Evolutionary conservation across 768 basidiomycete genomes (phyloP), one percentile per base, ranked within the genome.

Genomic region (Steccherinum ochraceum): DNA sequence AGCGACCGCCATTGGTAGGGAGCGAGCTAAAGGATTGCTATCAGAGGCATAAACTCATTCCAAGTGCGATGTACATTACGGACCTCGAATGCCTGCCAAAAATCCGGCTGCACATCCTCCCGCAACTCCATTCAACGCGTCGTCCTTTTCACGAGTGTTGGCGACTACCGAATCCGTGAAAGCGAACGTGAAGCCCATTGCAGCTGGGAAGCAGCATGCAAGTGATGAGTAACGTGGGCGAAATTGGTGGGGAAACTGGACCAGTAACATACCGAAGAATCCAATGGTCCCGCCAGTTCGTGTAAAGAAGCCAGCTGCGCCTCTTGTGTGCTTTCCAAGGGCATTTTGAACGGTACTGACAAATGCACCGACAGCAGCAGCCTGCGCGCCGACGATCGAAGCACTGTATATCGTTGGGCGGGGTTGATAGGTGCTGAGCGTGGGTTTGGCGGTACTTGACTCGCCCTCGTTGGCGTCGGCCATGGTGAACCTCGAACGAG

Each of bases 51-150:
- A 40, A 20, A 35, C 30, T 35, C 30, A 35, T 11, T 7, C n/a
- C n/a, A n/a, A n/a, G n/a, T n/a, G n/a, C n/a, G n/a, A n/a, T n/a
- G n/a, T n/a, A n/a, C n/a, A n/a, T n/a, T 7, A 69, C 79, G 39
- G 60, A 92, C 90, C 78, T 73, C 89, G 78, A 51, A 94, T 68
- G 48, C 93, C 93, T 24, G 90, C 90, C 55, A 95, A 70, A 70
- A 95, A 92, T 43, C 93, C 93, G 47, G 93, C 93, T 45, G 93
- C 93, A 70, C 93, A 95, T 50, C 87, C 93, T 49, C 89, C 93
- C 47, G 81, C 81, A 43, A 85, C 86, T 45, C 88, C 86, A 60
- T 93, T 96, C 54, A 89, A 60, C 40, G 85, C 74, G 64, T 97
- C 94, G 55, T 91, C 76, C 56, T 72, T 82, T 67, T 81, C 76